These are phyloP conservation scores for Picea sitchensis DNA, from an alignment of 75 land plant species.

Conservation along the genomic window DNA sequence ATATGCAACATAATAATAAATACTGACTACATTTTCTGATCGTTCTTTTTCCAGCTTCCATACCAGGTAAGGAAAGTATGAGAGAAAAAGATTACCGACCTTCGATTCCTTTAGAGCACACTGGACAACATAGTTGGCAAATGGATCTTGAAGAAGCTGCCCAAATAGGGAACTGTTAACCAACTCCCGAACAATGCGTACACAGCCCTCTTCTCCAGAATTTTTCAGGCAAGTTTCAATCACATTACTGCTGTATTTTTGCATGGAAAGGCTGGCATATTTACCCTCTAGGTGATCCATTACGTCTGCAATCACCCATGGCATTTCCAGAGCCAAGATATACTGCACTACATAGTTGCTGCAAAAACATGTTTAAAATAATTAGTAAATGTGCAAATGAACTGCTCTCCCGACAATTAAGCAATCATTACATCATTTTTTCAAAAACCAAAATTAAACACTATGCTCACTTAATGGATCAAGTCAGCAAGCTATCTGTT, in stretches of 20 bases:
- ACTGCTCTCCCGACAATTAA: neutral
- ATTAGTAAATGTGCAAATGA: neutral
- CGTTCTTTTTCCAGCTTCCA: too few species aligned
- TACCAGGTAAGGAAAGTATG: too few species aligned
- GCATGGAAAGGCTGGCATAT: slow-evolving; percentile 21
- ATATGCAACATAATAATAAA: too few species aligned
- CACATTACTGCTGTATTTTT: slow-evolving; percentile 35
- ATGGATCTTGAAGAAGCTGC: slow-evolving; percentile 31
- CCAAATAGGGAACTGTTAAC: slow-evolving; percentile 15
- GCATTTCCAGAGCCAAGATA: slow-evolving; percentile 12
- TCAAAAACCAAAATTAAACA: neutral
- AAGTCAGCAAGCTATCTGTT: neutral
- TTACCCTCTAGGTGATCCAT: slow-evolving; percentile 18
- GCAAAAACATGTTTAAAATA: slow-evolving; percentile 14
- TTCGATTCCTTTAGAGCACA: slow-evolving; percentile 18
- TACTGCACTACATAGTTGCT: slow-evolving; percentile 36
- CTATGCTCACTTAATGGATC: neutral
- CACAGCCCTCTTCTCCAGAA: slow-evolving; percentile 13
- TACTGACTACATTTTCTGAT: too few species aligned
- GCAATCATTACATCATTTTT: neutral
- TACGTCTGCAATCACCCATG: slow-evolving; percentile 21
- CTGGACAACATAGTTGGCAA: slow-evolving; percentile 30
- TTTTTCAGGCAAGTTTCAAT: slow-evolving; percentile 28
- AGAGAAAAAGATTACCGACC: slow-evolving; percentile 4
- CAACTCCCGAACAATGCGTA: slow-evolving; percentile 16